Evolutionary conservation across 2,329 filamentous ascomycete species (phyloP), one percentile per base, ranked within the genome.

Genomic region (Pyrenophora tritici-repentis): DNA sequence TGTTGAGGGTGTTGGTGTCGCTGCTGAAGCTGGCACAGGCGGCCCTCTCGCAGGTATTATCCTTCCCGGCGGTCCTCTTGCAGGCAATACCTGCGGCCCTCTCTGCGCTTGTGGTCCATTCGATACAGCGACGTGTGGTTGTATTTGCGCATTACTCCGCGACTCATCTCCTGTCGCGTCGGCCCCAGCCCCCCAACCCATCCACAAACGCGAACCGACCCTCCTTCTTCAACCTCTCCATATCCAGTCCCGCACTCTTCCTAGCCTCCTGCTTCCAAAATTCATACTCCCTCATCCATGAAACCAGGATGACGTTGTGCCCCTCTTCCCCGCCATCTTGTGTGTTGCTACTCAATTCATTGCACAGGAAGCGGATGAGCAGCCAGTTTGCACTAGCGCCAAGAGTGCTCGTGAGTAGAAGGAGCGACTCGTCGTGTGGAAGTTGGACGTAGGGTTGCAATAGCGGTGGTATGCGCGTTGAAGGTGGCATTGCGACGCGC

Each of bases 241-340:
- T 76, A 73, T 95, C 90, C 41, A 94, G 67, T 2, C 89, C 89
- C 82, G 59, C 88, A 66, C 91, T 73, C 72, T 86, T 86, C 45
- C 84, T 81, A 2, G 81, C 82, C 42, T 89, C 87, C 3, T 86
- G 83, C 56, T 79, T 85, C 91, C 91, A 97, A 68, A 96, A 95
- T 1, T 82, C 77, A 57, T 82, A 83, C 63, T 93, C 88, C 53
- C 90, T 82, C 74, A 96, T 76, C 74, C 94, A 96, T 76, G 89
- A 95, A 50, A 94, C 85, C 3, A 97, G 78, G 3, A 96, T 79
- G 1, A 97, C 73, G 14, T 70, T 72, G 8, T 60, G 59, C 5
- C 56, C 62, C 13, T 63, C 59, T 26, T 46, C 60, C 56, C 67
- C 65, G 3, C 59, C 67, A 63, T 75, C 66, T 24, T 67, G 56